Evolutionary conservation across 257 asterid species (phyloP), one percentile per base, ranked within the genome.

Genomic region (Mitragyna speciosa): DNA sequence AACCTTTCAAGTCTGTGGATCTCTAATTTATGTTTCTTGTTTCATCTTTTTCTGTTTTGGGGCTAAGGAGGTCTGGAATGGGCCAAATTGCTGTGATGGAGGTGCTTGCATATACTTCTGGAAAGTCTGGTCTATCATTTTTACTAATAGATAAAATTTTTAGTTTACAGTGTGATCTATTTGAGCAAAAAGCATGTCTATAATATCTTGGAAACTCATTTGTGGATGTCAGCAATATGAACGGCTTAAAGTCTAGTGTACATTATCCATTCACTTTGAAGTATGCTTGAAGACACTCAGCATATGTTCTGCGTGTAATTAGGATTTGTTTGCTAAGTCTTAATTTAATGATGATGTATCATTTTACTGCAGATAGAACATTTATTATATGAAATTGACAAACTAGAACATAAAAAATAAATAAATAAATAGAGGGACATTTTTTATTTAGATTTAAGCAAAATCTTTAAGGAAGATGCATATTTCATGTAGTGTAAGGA

Each of bases 401-500:
- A 9, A 1, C 33, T 11, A 70, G 67, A 73, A 72, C 12, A 30
- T 48, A 45, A 72, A 36, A 36, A 36, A 36, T 36, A n/a, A n/a
- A n/a, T n/a, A n/a, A n/a, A n/a, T n/a, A n/a, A n/a, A n/a, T 36
- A 36, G 41, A 36, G 41, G 41, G 41, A 36, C 41, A 36, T 36
- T 36, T 36, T 36, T 4, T 36, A 36, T 36, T 36, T 36, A 36
- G 41, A 36, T 36, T 36, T 36, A 36, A 36, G 41, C 41, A 36
- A 36, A 36, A 2, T 36, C 41, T 36, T 36, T 36, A 36, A 36
- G 41, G 45, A 11, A 28, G 56, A 31, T 82, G 58, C 52, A 41
- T 39, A 67, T 66, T 31, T 82, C 45, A 83, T 83, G 22, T 84
- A 94, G 98, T 92, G 96, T 68, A 86, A 83, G 73, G 97, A 94